A percentile compares a stretch with the other conserved stretches of the same genome.
Conservation (phyloP, 2,329 filamentous ascomycete genomes). For the Nigrospora oryzae region DNA sequence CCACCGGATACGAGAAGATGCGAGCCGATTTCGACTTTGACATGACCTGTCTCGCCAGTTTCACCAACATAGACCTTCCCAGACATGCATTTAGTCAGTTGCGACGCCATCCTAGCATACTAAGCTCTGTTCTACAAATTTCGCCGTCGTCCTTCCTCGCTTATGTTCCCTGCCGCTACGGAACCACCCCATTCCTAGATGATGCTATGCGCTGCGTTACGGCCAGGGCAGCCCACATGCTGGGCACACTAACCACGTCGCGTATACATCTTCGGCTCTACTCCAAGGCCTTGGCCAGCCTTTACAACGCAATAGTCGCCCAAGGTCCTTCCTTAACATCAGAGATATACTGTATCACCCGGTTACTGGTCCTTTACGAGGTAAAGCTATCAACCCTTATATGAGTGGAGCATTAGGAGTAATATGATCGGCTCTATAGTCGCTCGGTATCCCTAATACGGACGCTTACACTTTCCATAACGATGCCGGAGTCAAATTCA, state of each 20-base stretch:
- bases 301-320: background rate
- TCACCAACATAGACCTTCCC: background rate
- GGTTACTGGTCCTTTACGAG: background rate
- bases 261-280: background rate
- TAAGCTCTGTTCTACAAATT: background rate
- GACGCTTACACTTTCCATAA: background rate
- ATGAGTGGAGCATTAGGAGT: background rate
- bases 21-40: background rate
- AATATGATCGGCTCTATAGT: background rate
- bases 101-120: background rate
- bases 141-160: background rate
- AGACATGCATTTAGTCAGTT: background rate
- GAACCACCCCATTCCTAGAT: background rate
- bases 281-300: background rate
- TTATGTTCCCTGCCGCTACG: background rate
- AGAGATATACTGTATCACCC: background rate
- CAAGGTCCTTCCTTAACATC: background rate
- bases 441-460: background rate
- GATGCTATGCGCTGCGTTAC: background rate
- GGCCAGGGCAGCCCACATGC: background rate
- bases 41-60: background rate
- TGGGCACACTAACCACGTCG: background rate
- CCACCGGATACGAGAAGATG: background rate
- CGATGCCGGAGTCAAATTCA: background rate
- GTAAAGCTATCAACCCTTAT: background rate